phyloP scores from a whole-genome alignment of 2,329 filamentous ascomycete species.

The Arthroderma uncinatum region DNA sequence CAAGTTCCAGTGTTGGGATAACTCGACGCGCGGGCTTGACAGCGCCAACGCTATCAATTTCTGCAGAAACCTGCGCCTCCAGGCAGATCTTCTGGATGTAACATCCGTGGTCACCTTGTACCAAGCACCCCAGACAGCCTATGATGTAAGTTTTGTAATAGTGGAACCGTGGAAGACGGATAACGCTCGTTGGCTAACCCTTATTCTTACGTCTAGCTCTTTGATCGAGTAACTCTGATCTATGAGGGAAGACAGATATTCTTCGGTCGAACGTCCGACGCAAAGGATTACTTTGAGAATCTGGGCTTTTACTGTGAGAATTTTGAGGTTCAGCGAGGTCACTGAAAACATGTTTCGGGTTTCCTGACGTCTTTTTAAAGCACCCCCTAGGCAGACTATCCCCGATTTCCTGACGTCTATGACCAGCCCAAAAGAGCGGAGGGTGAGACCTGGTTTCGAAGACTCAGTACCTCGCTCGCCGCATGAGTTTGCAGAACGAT shows the following conservation, averaged over 20 bases:
- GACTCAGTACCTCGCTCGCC: constrained; percentile 51
- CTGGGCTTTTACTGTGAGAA: constrained; percentile 53
- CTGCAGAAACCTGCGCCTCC: constrained; percentile 57
- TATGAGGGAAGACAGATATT: constrained; percentile 65
- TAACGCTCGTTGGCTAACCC: neutral
- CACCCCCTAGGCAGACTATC: constrained; percentile 57
- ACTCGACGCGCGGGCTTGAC: constrained; percentile 58
- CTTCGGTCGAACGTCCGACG: constrained; percentile 57
- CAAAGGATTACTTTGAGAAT: constrained; percentile 61
- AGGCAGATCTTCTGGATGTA: constrained; percentile 72
- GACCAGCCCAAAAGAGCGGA: constrained; percentile 68
- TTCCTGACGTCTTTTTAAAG: neutral
- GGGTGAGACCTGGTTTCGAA: constrained; percentile 51
- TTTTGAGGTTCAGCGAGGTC: no score
- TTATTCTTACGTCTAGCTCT: constrained; percentile 42
- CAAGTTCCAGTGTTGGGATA: constrained; percentile 64
- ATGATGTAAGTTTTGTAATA: constrained; percentile 31
- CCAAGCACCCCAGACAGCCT: constrained; percentile 73
- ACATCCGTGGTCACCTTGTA: constrained; percentile 79
- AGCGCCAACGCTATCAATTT: constrained; percentile 57
- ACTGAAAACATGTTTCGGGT: neutral
- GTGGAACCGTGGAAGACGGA: neutral
- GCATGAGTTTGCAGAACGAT: constrained; percentile 54
- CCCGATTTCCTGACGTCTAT: constrained; percentile 73
- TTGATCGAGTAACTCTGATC: constrained; percentile 76